Evolutionary conservation across 306 rosid genomes (phyloP).

Genomic region (Rosa chinensis): DNA sequence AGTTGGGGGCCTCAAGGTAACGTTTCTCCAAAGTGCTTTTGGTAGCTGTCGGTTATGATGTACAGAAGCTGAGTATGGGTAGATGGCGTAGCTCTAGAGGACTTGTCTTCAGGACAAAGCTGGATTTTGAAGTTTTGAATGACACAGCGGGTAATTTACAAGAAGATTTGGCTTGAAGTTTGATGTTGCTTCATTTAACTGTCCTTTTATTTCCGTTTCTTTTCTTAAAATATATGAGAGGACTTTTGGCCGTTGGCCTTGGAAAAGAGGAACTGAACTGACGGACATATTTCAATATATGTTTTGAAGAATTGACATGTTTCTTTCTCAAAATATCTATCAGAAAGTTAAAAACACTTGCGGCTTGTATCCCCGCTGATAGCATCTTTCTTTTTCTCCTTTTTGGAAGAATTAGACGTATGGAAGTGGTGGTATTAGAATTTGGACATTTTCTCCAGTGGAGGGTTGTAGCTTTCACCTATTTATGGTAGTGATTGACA

Average conservation of each 20-base stretch:
- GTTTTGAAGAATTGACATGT: conserved; percentile 8
- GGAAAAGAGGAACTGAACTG: conserved; percentile 22
- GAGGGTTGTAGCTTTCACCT: not conserved
- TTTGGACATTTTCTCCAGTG: not conserved
- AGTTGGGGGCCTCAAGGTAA: conserved; percentile 21
- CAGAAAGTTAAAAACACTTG: not conserved
- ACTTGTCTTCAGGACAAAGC: conserved; percentile 42
- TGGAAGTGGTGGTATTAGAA: not conserved
- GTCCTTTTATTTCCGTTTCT: conserved; percentile 26
- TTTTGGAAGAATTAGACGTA: not conserved
- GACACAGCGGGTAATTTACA: conserved; percentile 49
- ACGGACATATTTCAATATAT: conserved; percentile 19
- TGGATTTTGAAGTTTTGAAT: conserved; percentile 55
- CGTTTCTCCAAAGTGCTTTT: conserved; percentile 37
- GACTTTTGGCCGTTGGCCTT: conserved; percentile 36
- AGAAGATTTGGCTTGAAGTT: conserved; percentile 49
- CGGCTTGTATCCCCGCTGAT: not conserved
- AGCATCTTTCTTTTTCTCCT: not conserved
- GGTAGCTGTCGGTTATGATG: conserved; percentile 53
- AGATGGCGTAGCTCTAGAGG: conserved; percentile 53
- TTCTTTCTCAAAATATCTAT: conserved; percentile 1
- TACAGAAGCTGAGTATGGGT: conserved; percentile 81
- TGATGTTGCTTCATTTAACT: conserved; percentile 33
- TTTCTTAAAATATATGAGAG: not conserved
- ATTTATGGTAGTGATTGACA: not conserved